Evolutionary conservation across 257 asterid species (phyloP).

Genomic region (Eucommia ulmoides): DNA sequence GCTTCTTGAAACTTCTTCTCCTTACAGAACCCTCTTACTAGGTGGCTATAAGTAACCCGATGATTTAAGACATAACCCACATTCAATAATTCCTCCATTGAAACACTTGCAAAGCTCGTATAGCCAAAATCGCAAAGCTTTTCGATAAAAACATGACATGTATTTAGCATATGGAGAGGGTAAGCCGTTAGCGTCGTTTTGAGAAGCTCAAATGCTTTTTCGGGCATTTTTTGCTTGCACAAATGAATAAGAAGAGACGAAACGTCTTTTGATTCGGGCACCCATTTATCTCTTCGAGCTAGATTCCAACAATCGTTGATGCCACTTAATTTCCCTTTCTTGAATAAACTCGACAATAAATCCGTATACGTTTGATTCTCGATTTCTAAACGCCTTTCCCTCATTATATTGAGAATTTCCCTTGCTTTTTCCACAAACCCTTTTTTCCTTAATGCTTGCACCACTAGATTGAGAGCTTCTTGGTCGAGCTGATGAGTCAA

Average conservation of each 20-base stretch:
- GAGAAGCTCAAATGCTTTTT: constrained; percentile 50
- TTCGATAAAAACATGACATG: constrained; percentile 25
- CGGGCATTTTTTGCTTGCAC: constrained; percentile 35
- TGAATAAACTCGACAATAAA: constrained; percentile 37
- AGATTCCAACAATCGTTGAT: constrained; percentile 27
- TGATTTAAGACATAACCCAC: constrained; percentile 14
- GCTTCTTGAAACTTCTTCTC: constrained; percentile 52
- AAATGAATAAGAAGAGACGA: constrained; percentile 33
- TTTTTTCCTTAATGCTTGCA: constrained; percentile 40
- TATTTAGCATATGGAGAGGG: constrained; percentile 16
- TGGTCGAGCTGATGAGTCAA: constrained; percentile 42
- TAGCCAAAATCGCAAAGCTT: constrained; percentile 41
- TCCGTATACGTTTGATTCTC: constrained; percentile 40
- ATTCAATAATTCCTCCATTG: constrained; percentile 32
- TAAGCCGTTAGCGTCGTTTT: constrained; percentile 19
- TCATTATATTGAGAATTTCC: constrained; percentile 42
- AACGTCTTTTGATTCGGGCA: constrained; percentile 38
- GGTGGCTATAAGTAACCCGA: constrained; percentile 25
- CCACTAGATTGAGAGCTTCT: constrained; percentile 43
- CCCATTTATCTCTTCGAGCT: constrained; percentile 50
- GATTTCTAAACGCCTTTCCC: constrained; percentile 25
- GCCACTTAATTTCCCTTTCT: constrained; percentile 39
- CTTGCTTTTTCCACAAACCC: constrained; percentile 42
- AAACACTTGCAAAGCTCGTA: constrained; percentile 26
- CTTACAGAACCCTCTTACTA: constrained; percentile 37